A percentile compares a stretch with the other conserved stretches of the same genome.
Evolutionary conservation across 306 rosid genomes (phyloP).

Genomic region (Prinsepia uniflora): DNA sequence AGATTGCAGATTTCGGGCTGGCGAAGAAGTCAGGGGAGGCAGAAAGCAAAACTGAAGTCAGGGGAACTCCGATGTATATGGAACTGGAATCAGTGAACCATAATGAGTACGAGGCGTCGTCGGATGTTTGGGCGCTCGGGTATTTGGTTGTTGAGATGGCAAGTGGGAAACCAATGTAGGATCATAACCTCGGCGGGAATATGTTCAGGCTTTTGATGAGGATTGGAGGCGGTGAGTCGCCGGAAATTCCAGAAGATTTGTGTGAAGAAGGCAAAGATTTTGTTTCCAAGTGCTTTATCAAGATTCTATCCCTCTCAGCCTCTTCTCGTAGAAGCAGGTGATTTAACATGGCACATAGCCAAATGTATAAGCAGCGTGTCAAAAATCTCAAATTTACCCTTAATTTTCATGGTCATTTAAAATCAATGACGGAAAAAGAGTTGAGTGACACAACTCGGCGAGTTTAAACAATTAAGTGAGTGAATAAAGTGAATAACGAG

Average conservation of each 20-base stretch:
- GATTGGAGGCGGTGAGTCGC: conserved; percentile 73
- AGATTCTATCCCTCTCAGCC: too few species aligned
- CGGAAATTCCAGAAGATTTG: conserved; percentile 50
- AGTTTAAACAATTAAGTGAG: too few species aligned
- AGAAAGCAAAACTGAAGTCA: conserved; percentile 26
- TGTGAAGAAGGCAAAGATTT: conserved; percentile 65
- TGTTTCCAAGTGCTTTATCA: conserved; percentile 51
- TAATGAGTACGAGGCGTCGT: conserved; percentile 50
- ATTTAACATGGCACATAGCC: too few species aligned
- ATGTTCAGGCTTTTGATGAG: conserved; percentile 44
- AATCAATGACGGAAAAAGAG: too few species aligned
- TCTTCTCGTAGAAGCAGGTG: too few species aligned
- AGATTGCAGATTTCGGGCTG: conserved; percentile 80
- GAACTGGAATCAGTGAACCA: conserved; percentile 73
- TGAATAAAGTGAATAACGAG: too few species aligned
- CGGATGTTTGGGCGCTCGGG: conserved; percentile 77
- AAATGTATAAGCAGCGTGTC: too few species aligned
- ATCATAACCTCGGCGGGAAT: conserved; percentile 25
- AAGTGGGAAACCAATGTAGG: conserved; percentile 67
- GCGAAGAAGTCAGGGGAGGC: conserved; percentile 35
- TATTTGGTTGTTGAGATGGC: conserved; percentile 70
- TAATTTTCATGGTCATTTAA: too few species aligned
- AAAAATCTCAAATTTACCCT: too few species aligned
- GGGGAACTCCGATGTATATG: conserved; percentile 79
- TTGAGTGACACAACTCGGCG: too few species aligned